Percentiles rank a stretch among this genome's conserved stretches.
phyloP scores from a whole-genome alignment of 1,139 yeast genomes.

The Blastobotrys petasosporus region DNA sequence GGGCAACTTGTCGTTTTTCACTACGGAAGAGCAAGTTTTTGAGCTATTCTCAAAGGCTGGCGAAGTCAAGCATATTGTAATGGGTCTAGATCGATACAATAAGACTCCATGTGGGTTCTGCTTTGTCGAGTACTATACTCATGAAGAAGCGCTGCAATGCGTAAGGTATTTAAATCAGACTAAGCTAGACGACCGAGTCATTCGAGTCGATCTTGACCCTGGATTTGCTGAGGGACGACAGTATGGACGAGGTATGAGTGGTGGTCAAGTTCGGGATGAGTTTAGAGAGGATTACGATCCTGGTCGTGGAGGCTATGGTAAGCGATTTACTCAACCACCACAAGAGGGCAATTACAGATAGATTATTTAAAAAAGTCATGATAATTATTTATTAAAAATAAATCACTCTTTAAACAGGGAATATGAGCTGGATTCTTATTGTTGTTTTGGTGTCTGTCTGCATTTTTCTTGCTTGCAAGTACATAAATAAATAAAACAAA shows the following conservation, averaged over 20 bases:
- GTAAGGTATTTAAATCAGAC: slow-evolving; percentile 77
- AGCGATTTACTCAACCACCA: slow-evolving; percentile 23
- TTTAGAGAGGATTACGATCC: slow-evolving; percentile 51
- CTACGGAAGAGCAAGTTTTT: slow-evolving; percentile 89
- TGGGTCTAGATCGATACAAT: slow-evolving; percentile 88
- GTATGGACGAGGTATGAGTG: slow-evolving; percentile 84
- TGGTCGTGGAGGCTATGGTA: slow-evolving; percentile 51
- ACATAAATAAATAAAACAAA: too few species aligned
- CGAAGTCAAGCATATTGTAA: slow-evolving; percentile 64
- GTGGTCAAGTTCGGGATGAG: slow-evolving; percentile 76
- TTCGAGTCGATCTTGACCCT: slow-evolving; percentile 86
- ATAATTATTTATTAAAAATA: too few species aligned
- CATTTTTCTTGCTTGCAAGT: too few species aligned
- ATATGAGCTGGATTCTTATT: too few species aligned
- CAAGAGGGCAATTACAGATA: neutral
- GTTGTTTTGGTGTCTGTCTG: too few species aligned
- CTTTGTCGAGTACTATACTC: slow-evolving; percentile 67
- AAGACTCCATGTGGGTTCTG: slow-evolving; percentile 96
- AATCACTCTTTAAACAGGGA: too few species aligned
- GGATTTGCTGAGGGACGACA: slow-evolving; percentile 94
- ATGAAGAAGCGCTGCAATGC: slow-evolving; percentile 70
- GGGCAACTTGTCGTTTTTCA: slow-evolving; percentile 78
- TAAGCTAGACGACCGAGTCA: slow-evolving; percentile 68
- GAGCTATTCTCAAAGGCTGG: slow-evolving; percentile 78
- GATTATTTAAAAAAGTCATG: too few species aligned